Conservation (phyloP, 73 alveolate species). For the Loxodes magnus region DNA sequence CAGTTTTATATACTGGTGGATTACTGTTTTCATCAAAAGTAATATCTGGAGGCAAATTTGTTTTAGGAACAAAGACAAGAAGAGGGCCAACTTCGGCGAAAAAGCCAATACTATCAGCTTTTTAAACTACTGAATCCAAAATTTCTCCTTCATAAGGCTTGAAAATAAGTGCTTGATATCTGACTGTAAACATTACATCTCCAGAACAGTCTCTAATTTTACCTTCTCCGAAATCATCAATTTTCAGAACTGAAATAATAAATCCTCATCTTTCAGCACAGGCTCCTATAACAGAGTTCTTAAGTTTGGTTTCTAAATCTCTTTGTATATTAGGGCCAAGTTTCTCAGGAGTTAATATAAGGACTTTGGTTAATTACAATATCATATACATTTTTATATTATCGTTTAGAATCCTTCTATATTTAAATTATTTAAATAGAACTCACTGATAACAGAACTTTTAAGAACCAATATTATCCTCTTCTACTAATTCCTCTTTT, state of each 20-base stretch:
- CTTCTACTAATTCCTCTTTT: too few relatives aligned
- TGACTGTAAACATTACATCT: constrained; percentile 53
- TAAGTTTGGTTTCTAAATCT: background rate
- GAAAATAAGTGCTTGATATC: constrained; percentile 53
- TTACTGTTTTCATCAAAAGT: constrained; percentile 14
- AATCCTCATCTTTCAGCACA: constrained; percentile 27
- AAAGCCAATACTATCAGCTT: constrained; percentile 36
- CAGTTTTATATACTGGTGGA: constrained; percentile 13
- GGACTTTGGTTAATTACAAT: constrained; percentile 1
- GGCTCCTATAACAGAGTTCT: constrained; percentile 8
- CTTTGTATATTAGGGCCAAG: constrained; percentile 2
- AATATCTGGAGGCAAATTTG: constrained; percentile 17
- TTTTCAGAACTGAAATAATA: constrained; percentile 37
- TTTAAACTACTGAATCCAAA: constrained; percentile 57
- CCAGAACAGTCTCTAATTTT: constrained; percentile 64
- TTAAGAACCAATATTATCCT: too few relatives aligned
- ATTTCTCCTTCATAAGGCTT: constrained; percentile 65
- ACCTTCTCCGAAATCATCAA: constrained; percentile 53
- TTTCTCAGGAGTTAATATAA: constrained; percentile 10
- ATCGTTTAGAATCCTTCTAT: too few relatives aligned
- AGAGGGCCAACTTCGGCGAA: constrained; percentile 68
- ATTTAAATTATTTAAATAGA: too few relatives aligned
- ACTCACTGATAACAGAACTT: too few relatives aligned
- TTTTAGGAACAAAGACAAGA: constrained; percentile 45
- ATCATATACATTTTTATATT: constrained; percentile 10